Base-by-base conservation (phyloP, 2,329 filamentous ascomycete genomes). In the Lasiodiplodia sp. region DNA sequence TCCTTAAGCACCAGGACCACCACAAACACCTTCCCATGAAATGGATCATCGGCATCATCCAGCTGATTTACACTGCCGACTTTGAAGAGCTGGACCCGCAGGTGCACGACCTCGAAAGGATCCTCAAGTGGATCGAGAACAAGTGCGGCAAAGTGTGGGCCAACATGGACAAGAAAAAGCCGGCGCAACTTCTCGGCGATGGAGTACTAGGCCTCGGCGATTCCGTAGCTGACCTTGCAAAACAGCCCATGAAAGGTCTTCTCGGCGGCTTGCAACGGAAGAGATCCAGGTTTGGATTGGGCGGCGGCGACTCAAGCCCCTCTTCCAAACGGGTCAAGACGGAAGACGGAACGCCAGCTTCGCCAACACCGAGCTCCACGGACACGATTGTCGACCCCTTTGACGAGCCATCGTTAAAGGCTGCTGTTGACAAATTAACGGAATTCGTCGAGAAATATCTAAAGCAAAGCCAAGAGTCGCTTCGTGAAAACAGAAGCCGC, bases 41-140 rank as follows among this genome's bases (percentile, higher is more conserved):
- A 2, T 57, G 55, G 55, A 25, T 57, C 10, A 14, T 11, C 5
- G 55, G 55, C 2, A 38, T 57, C n/a, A 40, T 57, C 55, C 7
- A 57, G 4, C 12, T 57, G 25, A 16, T 57, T 18, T 23, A 25
- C 31, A 1, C 11, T 7, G 55, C 55, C 34, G 34, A 38, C 8
- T 40, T 57, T 4, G 55, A 57, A 10, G 25, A 38, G 3, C 55
- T 57, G 25, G 55, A 57, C 18, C 34, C 34, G 12, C 55, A 57
- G 11, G 28, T 57, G 21, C n/a, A 7, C 34, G 14, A 57, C 10
- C 55, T 57, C 10, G 55, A 57, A 16, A 57, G n/a, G 4, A 57
- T 57, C n/a, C 55, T 57, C 11, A 31, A 28, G 25, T 57, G 55
- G 55, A 25, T 57, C 34, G n/a, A 34, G 25, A 57, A 57, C 55